Conservation (phyloP, 768 basidiomycete species). For the Kwoniella shandongensis region DNA sequence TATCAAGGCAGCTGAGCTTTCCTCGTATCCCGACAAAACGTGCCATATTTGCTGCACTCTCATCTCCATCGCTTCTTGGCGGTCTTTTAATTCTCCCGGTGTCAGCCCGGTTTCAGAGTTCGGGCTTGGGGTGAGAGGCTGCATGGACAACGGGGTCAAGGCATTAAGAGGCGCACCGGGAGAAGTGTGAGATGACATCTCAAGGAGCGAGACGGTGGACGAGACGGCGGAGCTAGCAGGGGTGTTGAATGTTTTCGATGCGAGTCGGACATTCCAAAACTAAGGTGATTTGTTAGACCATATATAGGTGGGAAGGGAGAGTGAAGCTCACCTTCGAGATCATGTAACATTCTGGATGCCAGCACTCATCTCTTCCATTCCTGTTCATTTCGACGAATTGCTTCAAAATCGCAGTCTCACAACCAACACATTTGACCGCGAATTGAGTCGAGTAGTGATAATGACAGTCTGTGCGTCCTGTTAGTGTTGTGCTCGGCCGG, state of each 20-base stretch:
- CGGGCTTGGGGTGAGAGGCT: conserved; percentile 24
- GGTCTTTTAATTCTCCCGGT: conserved; percentile 75
- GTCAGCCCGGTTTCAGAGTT: conserved; percentile 82
- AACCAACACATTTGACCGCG: conserved; percentile 97
- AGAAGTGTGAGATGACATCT: conserved; percentile 49
- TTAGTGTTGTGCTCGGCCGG: neutral
- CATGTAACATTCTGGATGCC: conserved; percentile 99
- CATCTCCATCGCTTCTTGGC: conserved; percentile 91
- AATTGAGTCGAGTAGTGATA: conserved; percentile 99
- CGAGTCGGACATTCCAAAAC: conserved; percentile 97
- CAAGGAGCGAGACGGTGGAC: conserved; percentile 47
- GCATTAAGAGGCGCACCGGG: conserved; percentile 50
- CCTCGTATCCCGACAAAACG: conserved; percentile 95
- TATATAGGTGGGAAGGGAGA: neutral
- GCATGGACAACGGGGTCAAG: conserved; percentile 51
- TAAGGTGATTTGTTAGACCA: conserved; percentile 50
- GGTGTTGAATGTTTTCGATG: conserved; percentile 51
- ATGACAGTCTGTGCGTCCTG: conserved; percentile 68
- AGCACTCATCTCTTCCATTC: conserved; percentile 96
- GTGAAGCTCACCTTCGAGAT: conserved; percentile 80
- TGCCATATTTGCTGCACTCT: conserved; percentile 99
- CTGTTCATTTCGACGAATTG: conserved; percentile 99
- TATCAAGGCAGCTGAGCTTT: conserved; percentile 98
- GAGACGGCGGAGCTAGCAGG: conserved; percentile 48
- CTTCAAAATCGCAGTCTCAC: conserved; percentile 94